Base-by-base conservation (phyloP, 306 rosid species). In the Morella rubra region DNA sequence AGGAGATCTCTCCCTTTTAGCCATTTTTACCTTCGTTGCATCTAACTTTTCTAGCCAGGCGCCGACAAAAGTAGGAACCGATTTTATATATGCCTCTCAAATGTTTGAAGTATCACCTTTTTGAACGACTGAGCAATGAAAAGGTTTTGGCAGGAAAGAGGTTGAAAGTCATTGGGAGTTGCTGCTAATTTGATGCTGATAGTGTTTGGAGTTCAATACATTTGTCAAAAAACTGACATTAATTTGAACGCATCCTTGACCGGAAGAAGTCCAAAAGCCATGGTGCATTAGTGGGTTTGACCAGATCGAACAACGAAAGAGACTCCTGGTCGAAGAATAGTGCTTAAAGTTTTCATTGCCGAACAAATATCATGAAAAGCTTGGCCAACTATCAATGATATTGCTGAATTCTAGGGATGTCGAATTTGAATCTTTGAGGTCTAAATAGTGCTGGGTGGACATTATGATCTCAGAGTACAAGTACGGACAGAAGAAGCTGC, bases 61-160 rank as follows among this genome's bases (percentile, higher is more conserved):
- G 18, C 71, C 71, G 32, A 18, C 32, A n/a, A 42, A n/a, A 65
- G 71, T 65, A 65, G 71, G 71, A 42, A 65, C 22, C 71, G 4
- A 16, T 3, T 46, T 11, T 27, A 9, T 13, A 41, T 8, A 4
- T 41, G 10, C 70, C 50, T 65, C 24, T 41, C 8, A 65, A 41
- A 16, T 65, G 46, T 41, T 44, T 62, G 4, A 42, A 65, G 16
- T 8, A 41, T 18, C 13, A 4, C 44, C 27, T 8, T 41, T 65
- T 65, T 41, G 50, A 20, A 65, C 22, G 41, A 41, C 37, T 65
- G 70, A 65, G 15, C 18, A 65, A 40, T 41, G 7, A 4, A 16
- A 41, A 41, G 41, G 49, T 32, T 14, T 32, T n/a, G 1, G 68
- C 7, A 13, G 70, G 8, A 15, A 41, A 42, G 37, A 32, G 37